Conservation (phyloP, 257 asterid genomes). For the Rehmannia glutinosa region DNA sequence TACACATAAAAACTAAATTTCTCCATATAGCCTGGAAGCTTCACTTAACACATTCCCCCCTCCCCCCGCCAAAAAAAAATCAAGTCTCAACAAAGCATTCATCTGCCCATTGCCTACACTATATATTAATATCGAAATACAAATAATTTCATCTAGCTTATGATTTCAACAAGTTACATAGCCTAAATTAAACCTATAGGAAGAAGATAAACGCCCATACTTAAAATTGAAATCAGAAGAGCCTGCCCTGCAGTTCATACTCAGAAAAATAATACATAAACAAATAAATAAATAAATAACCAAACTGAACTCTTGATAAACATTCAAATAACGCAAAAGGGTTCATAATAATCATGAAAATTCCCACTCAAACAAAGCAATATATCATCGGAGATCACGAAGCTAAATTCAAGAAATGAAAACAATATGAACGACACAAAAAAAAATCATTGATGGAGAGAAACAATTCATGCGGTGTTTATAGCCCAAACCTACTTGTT, state of each 20-base stretch:
- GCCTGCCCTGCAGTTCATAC: neutral
- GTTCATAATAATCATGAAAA: neutral
- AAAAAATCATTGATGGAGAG: neutral
- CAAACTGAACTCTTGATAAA: neutral
- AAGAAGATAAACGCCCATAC: neutral
- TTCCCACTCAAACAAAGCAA: neutral
- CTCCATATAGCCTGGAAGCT: neutral
- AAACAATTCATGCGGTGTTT: neutral
- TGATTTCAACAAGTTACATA: neutral
- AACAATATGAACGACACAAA: neutral
- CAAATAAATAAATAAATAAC: neutral
- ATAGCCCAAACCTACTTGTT: conserved; percentile 37
- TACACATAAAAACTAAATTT: neutral
- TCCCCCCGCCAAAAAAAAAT: neutral
- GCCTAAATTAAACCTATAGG: neutral
- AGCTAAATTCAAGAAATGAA: neutral
- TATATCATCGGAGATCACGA: neutral
- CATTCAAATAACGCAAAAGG: conserved; percentile 2
- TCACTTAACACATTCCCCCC: neutral
- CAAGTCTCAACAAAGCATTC: neutral
- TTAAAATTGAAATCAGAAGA: neutral
- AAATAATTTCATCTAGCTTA: neutral
- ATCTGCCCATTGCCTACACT: neutral
- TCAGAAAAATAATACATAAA: neutral
- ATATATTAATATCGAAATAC: neutral